Percentiles rank a stretch among this genome's conserved stretches.
phyloP scores from a whole-genome alignment of 768 basidiomycete genomes.

The Podaxis pistillaris region DNA sequence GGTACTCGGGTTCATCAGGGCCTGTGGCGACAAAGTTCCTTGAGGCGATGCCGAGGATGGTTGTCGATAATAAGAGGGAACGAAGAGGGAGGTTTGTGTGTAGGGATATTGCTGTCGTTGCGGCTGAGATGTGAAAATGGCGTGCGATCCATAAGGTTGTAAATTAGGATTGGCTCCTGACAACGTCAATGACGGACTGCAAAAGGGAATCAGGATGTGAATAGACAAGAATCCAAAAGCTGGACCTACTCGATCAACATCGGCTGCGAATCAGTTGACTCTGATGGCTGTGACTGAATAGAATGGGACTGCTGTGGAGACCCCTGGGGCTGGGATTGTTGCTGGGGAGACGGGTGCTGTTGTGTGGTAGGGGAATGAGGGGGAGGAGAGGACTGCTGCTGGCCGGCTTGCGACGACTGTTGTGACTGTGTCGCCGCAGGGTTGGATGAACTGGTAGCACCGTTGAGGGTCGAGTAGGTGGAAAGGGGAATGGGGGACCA shows the following conservation, averaged over 20 bases:
- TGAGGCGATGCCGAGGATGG: conserved; percentile 41
- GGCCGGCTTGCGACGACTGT: conserved; percentile 21
- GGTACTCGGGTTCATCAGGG: conserved; percentile 30
- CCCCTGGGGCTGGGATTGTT: conserved; percentile 20
- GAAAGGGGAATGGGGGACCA: conserved; percentile 56
- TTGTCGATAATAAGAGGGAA: conserved; percentile 28
- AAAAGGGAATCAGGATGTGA: conserved; percentile 14
- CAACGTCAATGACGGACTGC: conserved; percentile 59
- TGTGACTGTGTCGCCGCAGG: conserved; percentile 25
- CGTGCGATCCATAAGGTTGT: conserved; percentile 10
- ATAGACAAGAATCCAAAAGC: conserved; percentile 12
- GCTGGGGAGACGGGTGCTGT: conserved; percentile 27
- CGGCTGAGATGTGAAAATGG: conserved; percentile 18
- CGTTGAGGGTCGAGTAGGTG: conserved; percentile 75
- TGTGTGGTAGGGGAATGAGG: conserved; percentile 20
- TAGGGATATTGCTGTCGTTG: conserved; percentile 25
- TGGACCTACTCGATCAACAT: conserved; percentile 72
- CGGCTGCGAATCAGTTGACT: conserved; percentile 30
- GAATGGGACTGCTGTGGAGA: conserved; percentile 25
- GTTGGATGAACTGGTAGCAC: conserved; percentile 56
- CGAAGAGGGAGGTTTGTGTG: conserved; percentile 15
- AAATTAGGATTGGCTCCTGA: conserved; percentile 41
- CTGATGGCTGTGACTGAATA: conserved; percentile 26
- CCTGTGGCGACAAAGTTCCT: conserved; percentile 68
- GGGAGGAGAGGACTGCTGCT: conserved; percentile 19